Percentiles rank a stretch among this genome's conserved stretches.
Conservation (phyloP, 2,329 filamentous ascomycete genomes). For the Hysterium pulicare region DNA sequence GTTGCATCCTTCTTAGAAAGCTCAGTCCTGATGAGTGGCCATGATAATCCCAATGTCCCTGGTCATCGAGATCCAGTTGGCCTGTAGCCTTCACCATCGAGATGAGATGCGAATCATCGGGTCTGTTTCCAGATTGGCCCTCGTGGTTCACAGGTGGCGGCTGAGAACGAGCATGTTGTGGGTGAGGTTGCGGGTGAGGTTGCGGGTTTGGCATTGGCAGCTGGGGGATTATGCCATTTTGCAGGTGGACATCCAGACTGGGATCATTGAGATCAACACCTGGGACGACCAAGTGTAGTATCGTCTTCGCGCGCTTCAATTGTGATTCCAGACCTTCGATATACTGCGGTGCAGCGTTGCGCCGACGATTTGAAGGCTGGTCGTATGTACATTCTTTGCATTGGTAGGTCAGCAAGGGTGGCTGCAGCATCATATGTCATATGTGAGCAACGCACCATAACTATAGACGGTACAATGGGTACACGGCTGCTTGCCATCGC, state of each 20-base stretch:
- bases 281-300: conserved; percentile 76
- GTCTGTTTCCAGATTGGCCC: conserved; percentile 18
- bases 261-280: conserved; percentile 83
- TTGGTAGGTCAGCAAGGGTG: conserved; percentile 2
- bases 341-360: conserved; percentile 89
- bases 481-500: conserved; percentile 54
- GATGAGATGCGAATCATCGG: conserved; percentile 66
- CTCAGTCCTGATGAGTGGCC: conserved; percentile 88
- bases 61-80: conserved; percentile 85
- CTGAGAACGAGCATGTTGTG: conserved; percentile 11
- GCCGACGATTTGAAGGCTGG: conserved; percentile 85
- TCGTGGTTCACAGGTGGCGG: conserved; percentile 17
- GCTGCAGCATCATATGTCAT: conserved; percentile 1
- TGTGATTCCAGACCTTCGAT: conserved; percentile 84
- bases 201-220: conserved; percentile 21
- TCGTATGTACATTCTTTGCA: conserved; percentile 85
- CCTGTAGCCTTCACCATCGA: conserved; percentile 95
- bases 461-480: conserved; percentile 98
- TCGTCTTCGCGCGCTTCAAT: conserved; percentile 75
- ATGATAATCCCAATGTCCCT: conserved; percentile 91
- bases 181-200: conserved; percentile 18
- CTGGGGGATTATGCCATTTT: conserved; percentile 59
- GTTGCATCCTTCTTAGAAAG: conserved; percentile 81
- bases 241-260: conserved; percentile 71
- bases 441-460: conserved; percentile 63